Evolutionary conservation across 2,329 filamentous ascomycete genomes (phyloP).

Genomic region (Alternaria ventricosa): DNA sequence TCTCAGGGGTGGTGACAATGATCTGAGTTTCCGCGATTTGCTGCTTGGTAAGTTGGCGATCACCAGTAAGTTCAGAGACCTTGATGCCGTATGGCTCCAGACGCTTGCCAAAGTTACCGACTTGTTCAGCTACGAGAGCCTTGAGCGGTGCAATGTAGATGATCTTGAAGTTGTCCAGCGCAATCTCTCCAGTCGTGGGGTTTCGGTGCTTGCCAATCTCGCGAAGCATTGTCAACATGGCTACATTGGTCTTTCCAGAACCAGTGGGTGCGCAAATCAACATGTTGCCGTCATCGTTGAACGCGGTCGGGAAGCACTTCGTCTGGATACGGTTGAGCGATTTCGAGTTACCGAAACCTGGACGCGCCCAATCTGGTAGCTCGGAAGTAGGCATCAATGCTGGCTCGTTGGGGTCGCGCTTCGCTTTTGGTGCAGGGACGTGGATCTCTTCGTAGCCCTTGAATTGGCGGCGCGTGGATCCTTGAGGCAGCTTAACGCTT

Average conservation of each 20-base stretch:
- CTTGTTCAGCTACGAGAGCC: slow-evolving; percentile 94
- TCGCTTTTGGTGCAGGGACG: slow-evolving; percentile 89
- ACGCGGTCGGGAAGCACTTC: slow-evolving; percentile 88
- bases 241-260: slow-evolving; percentile 97
- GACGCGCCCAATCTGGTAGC: slow-evolving; percentile 89
- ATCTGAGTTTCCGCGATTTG: slow-evolving; percentile 98
- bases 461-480: slow-evolving; percentile 92
- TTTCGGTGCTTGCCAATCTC: slow-evolving; percentile 97
- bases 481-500: slow-evolving; percentile 90
- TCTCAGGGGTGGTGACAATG: slow-evolving; percentile 97
- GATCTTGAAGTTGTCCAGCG: slow-evolving; percentile 97
- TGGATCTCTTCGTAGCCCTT: slow-evolving; percentile 99
- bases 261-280: slow-evolving; percentile 96
- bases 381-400: slow-evolving; percentile 82
- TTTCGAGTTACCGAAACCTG: slow-evolving; percentile 84
- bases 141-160: slow-evolving; percentile 97
- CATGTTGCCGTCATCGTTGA: slow-evolving; percentile 95
- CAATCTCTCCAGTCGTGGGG: slow-evolving; percentile 87
- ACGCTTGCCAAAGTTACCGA: slow-evolving; percentile 94
- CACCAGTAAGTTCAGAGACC: slow-evolving; percentile 95
- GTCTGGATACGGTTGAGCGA: slow-evolving; percentile 95
- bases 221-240: slow-evolving; percentile 93
- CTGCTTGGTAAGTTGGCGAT: slow-evolving; percentile 97
- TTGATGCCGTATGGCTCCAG: slow-evolving; percentile 89
- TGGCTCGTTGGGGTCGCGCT: slow-evolving; percentile 76